phyloP scores from a whole-genome alignment of 306 rosid species.

The Pyrus bretschneideri region DNA sequence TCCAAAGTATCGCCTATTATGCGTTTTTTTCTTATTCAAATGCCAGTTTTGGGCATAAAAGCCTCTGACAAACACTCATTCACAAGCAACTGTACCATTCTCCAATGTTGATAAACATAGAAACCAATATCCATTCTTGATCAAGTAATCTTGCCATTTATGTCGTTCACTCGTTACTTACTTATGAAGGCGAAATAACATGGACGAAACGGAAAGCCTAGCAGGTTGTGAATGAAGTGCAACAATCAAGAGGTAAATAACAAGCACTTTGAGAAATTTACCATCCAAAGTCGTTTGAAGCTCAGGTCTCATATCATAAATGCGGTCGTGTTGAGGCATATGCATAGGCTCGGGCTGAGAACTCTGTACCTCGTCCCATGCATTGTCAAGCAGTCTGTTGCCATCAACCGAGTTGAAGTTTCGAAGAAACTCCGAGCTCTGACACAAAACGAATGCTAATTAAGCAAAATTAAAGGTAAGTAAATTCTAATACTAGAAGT shows the following conservation, averaged over 20 bases:
- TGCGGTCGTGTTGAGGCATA: conserved; percentile 19
- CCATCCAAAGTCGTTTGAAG: conserved; percentile 68
- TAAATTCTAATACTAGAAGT: not conserved
- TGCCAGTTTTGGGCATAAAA: not conserved
- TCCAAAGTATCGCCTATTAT: not conserved
- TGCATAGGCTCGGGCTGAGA: conserved; percentile 24
- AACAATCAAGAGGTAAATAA: not conserved
- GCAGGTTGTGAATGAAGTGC: not conserved
- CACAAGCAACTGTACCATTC: not conserved
- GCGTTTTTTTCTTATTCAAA: not conserved
- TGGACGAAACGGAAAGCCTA: not conserved
- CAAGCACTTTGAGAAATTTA: conserved; percentile 3
- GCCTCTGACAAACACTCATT: not conserved
- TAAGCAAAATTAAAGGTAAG: not conserved
- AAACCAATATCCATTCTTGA: not conserved
- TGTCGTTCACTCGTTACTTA: not conserved
- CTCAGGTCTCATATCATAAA: conserved; percentile 34
- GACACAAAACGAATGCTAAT: not conserved
- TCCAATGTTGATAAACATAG: not conserved
- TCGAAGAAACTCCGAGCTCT: conserved; percentile 72
- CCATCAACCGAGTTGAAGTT: conserved; percentile 56
- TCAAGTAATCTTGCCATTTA: not conserved
- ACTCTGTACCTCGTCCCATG: conserved; percentile 76
- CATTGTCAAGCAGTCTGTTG: conserved; percentile 53
- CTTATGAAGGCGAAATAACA: not conserved